A percentile compares a stretch with the other conserved stretches of the same genome.
phyloP scores from a whole-genome alignment of 805 yeast genomes.

The Sugiyamaella mastotermitis region DNA sequence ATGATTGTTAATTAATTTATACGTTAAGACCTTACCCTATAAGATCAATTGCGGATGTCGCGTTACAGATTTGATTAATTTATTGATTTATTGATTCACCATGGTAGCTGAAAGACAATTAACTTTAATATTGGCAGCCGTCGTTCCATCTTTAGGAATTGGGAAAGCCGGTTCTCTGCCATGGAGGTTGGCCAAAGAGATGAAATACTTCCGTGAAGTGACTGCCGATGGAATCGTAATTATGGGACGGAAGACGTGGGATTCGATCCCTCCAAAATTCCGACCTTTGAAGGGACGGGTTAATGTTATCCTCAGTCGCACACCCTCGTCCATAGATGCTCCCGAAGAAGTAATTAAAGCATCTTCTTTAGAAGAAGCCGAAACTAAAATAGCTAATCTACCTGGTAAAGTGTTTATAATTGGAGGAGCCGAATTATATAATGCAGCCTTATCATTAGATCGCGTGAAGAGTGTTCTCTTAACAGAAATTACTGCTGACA shows the following conservation, averaged over 20 bases:
- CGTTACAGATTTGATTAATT: too few species aligned
- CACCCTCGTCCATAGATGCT: slow-evolving; percentile 16
- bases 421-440: slow-evolving; percentile 90
- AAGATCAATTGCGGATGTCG: too few species aligned
- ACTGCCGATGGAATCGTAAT: slow-evolving; percentile 59
- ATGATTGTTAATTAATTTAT: too few species aligned
- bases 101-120: slow-evolving; percentile 20
- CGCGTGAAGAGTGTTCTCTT: slow-evolving; percentile 52
- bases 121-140: slow-evolving; percentile 77
- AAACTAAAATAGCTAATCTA: slow-evolving; percentile 22
- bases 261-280: slow-evolving; percentile 78
- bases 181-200: slow-evolving; percentile 80
- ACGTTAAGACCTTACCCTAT: too few species aligned
- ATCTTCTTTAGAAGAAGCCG: slow-evolving; percentile 40
- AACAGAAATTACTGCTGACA: slow-evolving; percentile 51
- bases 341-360: slow-evolving; percentile 31
- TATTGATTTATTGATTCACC: too few species aligned
- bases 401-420: slow-evolving; percentile 66
- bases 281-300: slow-evolving; percentile 73
- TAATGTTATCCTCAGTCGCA: slow-evolving; percentile 70
- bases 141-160: slow-evolving; percentile 75
- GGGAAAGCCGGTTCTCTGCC: slow-evolving; percentile 80
- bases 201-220: slow-evolving; percentile 74
- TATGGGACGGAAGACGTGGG: slow-evolving; percentile 97
- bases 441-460: slow-evolving; percentile 40